Evolutionary conservation across 495 filamentous ascomycete species (phyloP).

Genomic region (Alectoria sarmentosa): DNA sequence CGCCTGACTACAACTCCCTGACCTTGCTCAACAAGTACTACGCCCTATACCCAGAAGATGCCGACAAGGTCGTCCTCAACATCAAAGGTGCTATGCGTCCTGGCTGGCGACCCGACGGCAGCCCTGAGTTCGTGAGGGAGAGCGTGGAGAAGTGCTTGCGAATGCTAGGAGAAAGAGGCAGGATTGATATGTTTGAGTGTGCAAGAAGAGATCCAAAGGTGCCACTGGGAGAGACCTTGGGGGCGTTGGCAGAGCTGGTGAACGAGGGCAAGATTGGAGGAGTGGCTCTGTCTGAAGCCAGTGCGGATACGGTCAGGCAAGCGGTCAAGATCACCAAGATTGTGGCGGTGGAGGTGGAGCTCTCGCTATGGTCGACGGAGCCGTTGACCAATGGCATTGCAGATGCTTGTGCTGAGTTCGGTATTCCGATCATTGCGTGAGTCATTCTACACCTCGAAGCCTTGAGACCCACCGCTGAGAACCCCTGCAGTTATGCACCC

Average conservation of each 20-base stretch:
- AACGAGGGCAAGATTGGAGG: constrained; percentile 55
- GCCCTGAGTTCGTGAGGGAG: constrained; percentile 52
- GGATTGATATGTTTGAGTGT: constrained; percentile 71
- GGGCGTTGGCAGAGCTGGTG: constrained; percentile 34
- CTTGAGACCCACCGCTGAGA: neutral
- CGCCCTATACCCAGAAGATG: constrained; percentile 50
- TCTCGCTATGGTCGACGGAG: constrained; percentile 59
- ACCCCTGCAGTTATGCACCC: constrained; percentile 41
- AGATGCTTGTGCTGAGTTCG: constrained; percentile 57
- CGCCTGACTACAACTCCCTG: constrained; percentile 55
- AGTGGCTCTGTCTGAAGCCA: constrained; percentile 66
- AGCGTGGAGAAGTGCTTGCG: constrained; percentile 55
- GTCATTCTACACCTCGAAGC: neutral
- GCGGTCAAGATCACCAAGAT: constrained; percentile 65
- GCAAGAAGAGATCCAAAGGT: constrained; percentile 60
- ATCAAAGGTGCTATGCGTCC: constrained; percentile 48
- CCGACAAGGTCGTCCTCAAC: constrained; percentile 49
- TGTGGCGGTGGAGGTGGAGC: constrained; percentile 67
- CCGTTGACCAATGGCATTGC: constrained; percentile 70
- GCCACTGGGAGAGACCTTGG: constrained; percentile 49
- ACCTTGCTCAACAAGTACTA: constrained; percentile 53
- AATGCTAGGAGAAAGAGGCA: constrained; percentile 61
- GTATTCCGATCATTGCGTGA: constrained; percentile 60
- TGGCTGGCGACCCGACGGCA: constrained; percentile 48
- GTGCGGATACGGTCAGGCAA: constrained; percentile 64